Evolutionary conservation across 306 rosid species (phyloP), one percentile per base, ranked within the genome.

Genomic region (Cercis canadensis): DNA sequence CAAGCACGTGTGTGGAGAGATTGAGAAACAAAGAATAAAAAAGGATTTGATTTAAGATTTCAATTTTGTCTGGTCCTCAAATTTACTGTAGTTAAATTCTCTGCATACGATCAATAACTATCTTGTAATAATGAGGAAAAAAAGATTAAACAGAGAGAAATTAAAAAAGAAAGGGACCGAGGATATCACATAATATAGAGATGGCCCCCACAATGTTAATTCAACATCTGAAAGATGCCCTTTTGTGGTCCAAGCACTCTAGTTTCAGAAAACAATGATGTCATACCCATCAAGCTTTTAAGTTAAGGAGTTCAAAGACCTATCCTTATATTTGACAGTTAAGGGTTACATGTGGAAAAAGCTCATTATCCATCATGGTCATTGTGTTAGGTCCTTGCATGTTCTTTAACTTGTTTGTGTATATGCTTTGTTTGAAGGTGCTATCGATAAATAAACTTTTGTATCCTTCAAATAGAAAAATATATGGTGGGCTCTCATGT

Each of bases 181-280:
- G 49, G 67, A 65, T 59, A 18, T 70, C 41, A 55, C 34, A 69
- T 21, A 70, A 64, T 56, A 24, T 24, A 74, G 51, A 59, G 71
- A 58, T 44, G 76, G 49, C 39, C 78, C 84, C 85, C 81, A 70
- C 88, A 52, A 17, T 9, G 64, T 52, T 73, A 78, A 75, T 75
- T 85, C 81, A 82, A 77, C 83, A 76, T 80, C 76, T 74, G 85
- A 83, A 85, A 81, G 86, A 85, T 81, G 83, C 82, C 55, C 72
- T 29, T 40, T 59, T 49, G 88, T 88, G 88, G 93, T 88, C 90
- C 93, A 73, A 78, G 62, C 3, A 37, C 57, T 69, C 66, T 70
- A 78, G 67, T 74, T 74, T 70, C 75, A 68, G 84, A 85, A 85
- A 81, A 78, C 84, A 83, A 88, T 79, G 79, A 83, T 76, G 69